Base-by-base conservation (phyloP, 2,329 filamentous ascomycete genomes). In the Blumeriella jaapii region DNA sequence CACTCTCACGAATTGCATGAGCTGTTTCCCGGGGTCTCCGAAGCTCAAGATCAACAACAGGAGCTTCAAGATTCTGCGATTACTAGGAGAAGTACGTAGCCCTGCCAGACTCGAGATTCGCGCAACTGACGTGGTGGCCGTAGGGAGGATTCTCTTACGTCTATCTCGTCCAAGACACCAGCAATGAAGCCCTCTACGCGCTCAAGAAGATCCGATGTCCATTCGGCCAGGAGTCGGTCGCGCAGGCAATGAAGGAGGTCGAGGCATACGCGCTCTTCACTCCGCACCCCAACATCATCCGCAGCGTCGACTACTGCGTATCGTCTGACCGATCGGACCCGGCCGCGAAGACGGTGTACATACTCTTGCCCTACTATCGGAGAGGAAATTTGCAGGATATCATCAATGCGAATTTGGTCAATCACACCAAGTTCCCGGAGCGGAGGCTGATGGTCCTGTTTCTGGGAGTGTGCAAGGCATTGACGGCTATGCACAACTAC, bases 201-300 rank as follows among this genome's bases (percentile, higher is more conserved):
- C 77, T 96, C 43, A 98, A 98, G 63, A 98, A 98, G 71, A 98
- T 98, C 60, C 80, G 89, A 56, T 98, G 91, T 67, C 89, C 91
- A 4, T 96, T 98, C 55, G 91, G 91, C 48, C 82, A 91, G 60
- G 91, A 98, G 67, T 94, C 85, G 16, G 89, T 98, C 40, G 78
- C 85, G 48, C 85, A 84, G 58, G 91, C 91, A 33, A 80, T 96
- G 69, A 89, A 89, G 59, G 91, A 98, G 65, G 91, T 96, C 43
- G 89, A 96, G 59, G 89, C 91, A 31, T 98, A 98, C 66, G 79
- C 79, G 47, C 74, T 95, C 40, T 98, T 98, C 64, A 67, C 75
- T 36, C 77, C 79, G 48, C 74, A 84, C 44, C 74, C 79, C 7
- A 85, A 86, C 60, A 91, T 96, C 59, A 94, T 95, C 57, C 78